A percentile compares a stretch with the other conserved stretches of the same genome.
phyloP scores from a whole-genome alignment of 2,329 filamentous ascomycete species.

The Gliomastix tumulicola region DNA sequence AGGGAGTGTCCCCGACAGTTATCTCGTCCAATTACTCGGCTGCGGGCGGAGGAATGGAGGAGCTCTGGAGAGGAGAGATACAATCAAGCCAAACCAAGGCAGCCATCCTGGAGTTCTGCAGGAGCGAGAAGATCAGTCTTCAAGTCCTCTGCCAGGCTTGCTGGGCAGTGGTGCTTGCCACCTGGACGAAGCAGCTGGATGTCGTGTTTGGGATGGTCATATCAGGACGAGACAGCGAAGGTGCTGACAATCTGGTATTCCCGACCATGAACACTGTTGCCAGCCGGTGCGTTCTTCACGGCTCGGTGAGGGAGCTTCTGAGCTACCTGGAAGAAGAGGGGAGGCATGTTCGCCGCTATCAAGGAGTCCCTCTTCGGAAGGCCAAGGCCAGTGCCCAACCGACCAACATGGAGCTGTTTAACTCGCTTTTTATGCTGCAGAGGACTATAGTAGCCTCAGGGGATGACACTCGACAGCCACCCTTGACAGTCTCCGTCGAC shows the following conservation, averaged over 20 bases:
- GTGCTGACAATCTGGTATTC: constrained; percentile 63
- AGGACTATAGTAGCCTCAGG: constrained; percentile 13
- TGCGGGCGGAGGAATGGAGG: not conserved
- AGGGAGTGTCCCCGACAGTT: constrained; percentile 33
- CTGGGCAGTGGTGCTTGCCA: constrained; percentile 67
- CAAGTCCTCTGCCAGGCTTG: constrained; percentile 72
- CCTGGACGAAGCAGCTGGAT: constrained; percentile 57
- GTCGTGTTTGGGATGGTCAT: constrained; percentile 77
- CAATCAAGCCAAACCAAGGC: constrained; percentile 1
- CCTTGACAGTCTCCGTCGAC: constrained; percentile 58
- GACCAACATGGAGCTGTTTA: constrained; percentile 36
- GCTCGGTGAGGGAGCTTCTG: constrained; percentile 56
- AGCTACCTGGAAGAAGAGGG: constrained; percentile 67
- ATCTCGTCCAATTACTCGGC: constrained; percentile 11
- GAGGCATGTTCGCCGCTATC: constrained; percentile 58
- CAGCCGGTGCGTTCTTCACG: constrained; percentile 66
- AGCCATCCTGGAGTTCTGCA: constrained; percentile 51
- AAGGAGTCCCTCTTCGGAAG: constrained; percentile 71
- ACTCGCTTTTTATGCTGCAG: constrained; percentile 51
- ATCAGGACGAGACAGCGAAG: constrained; percentile 73
- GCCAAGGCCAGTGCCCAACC: constrained; percentile 41
- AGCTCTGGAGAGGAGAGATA: constrained; percentile 7
- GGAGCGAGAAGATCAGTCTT: constrained; percentile 57
- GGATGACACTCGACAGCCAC: too few relatives aligned
- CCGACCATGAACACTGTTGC: constrained; percentile 90